A percentile compares a stretch with the other conserved stretches of the same genome.
phyloP scores from a whole-genome alignment of 148 eudicot species.

The Gaultheria prostrata region DNA sequence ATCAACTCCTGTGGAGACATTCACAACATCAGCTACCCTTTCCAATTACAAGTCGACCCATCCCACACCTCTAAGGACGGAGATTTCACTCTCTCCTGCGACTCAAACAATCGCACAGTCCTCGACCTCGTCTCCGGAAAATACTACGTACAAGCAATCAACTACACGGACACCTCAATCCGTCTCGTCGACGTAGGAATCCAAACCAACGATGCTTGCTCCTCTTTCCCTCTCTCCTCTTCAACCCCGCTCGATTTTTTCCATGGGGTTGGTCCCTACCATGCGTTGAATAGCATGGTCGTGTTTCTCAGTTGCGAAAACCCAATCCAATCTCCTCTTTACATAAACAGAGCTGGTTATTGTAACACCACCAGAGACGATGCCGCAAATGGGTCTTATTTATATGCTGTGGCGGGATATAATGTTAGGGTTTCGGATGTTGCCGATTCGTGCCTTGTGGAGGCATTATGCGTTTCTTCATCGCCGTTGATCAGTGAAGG shows the following conservation, averaged over 20 bases:
- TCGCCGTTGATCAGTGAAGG: not conserved
- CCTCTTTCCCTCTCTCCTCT: slow-evolving; percentile 5
- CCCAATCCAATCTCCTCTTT: not conserved
- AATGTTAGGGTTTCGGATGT: slow-evolving; percentile 19
- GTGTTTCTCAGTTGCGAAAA: slow-evolving; percentile 13
- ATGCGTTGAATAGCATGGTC: not conserved
- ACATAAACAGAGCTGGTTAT: not conserved
- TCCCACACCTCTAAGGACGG: not conserved
- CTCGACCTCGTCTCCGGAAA: not conserved
- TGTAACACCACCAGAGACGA: too few relatives aligned
- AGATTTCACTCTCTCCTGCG: not conserved
- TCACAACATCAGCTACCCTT: slow-evolving; percentile 13
- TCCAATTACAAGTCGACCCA: not conserved
- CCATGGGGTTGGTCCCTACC: not conserved
- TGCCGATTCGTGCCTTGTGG: slow-evolving; percentile 15
- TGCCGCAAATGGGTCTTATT: not conserved
- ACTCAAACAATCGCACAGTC: slow-evolving; percentile 8
- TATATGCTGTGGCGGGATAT: too few relatives aligned
- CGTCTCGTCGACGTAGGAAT: slow-evolving; percentile 16
- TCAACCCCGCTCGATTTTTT: not conserved
- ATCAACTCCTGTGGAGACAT: slow-evolving; percentile 9
- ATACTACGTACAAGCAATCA: slow-evolving; percentile 21
- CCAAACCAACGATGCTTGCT: not conserved
- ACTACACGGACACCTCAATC: slow-evolving; percentile 14
- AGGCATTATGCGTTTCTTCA: not conserved